Evolutionary conservation across 1,139 yeast genomes (phyloP).

Genomic region (Kurtzmaniella quercitrusa): DNA sequence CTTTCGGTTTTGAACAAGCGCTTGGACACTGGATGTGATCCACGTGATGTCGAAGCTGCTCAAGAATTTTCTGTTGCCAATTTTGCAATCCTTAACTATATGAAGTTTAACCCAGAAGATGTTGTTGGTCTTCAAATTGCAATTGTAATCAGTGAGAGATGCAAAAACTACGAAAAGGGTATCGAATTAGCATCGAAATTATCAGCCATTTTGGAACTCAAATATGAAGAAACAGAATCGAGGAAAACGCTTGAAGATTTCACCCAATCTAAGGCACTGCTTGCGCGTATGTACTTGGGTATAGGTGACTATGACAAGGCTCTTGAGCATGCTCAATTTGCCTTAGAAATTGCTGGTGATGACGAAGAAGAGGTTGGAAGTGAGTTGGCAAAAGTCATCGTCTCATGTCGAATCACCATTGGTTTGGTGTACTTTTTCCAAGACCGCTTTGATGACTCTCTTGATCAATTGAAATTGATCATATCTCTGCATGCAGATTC

Average conservation of each 20-base stretch:
- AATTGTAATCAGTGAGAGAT: slow-evolving; percentile 63
- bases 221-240: slow-evolving; percentile 57
- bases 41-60: slow-evolving; percentile 52
- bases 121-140: slow-evolving; percentile 59
- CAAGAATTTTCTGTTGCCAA: slow-evolving; percentile 68
- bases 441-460: slow-evolving; percentile 57
- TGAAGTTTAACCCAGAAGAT: slow-evolving; percentile 65
- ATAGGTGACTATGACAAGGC: slow-evolving; percentile 51
- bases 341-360: slow-evolving; percentile 48
- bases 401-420: slow-evolving; percentile 64
- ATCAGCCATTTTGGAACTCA: slow-evolving; percentile 48
- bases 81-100: slow-evolving; percentile 68
- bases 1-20: slow-evolving; percentile 48
- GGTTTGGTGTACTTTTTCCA: slow-evolving; percentile 69
- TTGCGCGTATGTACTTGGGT: slow-evolving; percentile 70
- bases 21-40: slow-evolving; percentile 36
- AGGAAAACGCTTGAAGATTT: slow-evolving; percentile 45
- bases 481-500: slow-evolving; percentile 47
- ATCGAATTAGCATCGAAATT: slow-evolving; percentile 44
- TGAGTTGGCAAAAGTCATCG: slow-evolving; percentile 14
- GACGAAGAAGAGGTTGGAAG: slow-evolving; percentile 17
- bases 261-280: slow-evolving; percentile 60
- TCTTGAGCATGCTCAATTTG: slow-evolving; percentile 56
- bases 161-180: slow-evolving; percentile 57
- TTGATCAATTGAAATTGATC: slow-evolving; percentile 63